Base-by-base conservation (phyloP, 73 alveolate species). In the Uronychia binucleata region DNA sequence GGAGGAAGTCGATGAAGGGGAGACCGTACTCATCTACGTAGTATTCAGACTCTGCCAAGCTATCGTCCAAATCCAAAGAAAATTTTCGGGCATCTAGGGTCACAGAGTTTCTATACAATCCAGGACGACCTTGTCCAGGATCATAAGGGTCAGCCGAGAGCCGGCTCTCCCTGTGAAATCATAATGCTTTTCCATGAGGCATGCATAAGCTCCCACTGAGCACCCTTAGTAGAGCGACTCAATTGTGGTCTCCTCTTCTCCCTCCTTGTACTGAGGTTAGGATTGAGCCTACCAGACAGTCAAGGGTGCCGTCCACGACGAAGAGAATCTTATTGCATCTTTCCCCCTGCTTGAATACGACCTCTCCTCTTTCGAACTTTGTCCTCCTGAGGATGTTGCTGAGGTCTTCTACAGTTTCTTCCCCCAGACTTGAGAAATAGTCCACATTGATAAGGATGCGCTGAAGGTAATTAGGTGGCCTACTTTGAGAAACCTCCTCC, bases 211-310 rank as follows among this genome's bases (percentile, higher is more conserved):
- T 31, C 87, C 87, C 34, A 80, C 59, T 5, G 31, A 31, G 5
- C 87, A 80, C 46, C 87, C 87, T 0, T 74, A 31, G 59, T 80
- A 80, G 1, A 80, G 59, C 26, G 87, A 31, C 33, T 80, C 87
- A 1, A 80, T 1, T 13, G 19, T 46, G 19, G 67, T 46, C 67
- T 46, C 67, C 5, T 46, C 19, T 46, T 19, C 19, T 46, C 67
- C 67, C 19, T 46, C 67, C 19, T 46, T 46, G 19, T 46, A 46
- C 67, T 46, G 19, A 46, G 5, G 19, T 11, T 46, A 46, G 5
- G 67, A 46, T 5, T 11, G 5, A 46, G 5, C 19, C 5, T 46
- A 46, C 67, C 67, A 46, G 19, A 46, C 67, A 46, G n/a, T 46
- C 67, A 46, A 46, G 67, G 19, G 67, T 46, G 5, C 67, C 67